Percentiles rank a stretch among this genome's conserved stretches.
Evolutionary conservation across 179 eudicot species (phyloP).

Genomic region (Beta macrorhiza): DNA sequence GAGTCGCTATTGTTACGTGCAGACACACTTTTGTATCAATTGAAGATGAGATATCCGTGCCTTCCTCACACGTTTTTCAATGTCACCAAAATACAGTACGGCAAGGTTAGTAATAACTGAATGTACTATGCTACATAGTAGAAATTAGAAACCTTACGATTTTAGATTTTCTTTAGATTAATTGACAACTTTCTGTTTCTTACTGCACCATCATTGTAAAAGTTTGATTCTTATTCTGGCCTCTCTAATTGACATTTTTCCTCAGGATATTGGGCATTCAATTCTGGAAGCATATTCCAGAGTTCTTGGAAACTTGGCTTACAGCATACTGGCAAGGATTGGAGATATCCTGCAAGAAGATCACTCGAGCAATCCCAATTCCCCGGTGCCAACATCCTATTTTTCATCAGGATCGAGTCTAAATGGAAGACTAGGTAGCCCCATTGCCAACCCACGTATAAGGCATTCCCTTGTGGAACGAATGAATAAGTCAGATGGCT

Average conservation of each 20-base stretch:
- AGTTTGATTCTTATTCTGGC: background rate
- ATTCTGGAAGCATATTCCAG: constrained; percentile 94
- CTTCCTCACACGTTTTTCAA: constrained; percentile 89
- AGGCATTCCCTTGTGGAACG: constrained; percentile 52
- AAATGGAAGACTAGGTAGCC: constrained; percentile 41
- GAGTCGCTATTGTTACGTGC: constrained; percentile 46
- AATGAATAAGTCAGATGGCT: constrained; percentile 61
- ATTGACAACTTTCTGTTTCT: background rate
- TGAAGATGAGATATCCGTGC: constrained; percentile 65
- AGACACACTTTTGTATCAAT: constrained; percentile 54
- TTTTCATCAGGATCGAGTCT: constrained; percentile 46
- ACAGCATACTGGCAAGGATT: constrained; percentile 63
- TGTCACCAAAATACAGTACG: constrained; percentile 68
- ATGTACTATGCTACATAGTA: background rate
- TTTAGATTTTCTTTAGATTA: background rate
- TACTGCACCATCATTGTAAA: no score
- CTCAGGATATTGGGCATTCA: constrained; percentile 77
- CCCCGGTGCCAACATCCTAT: constrained; percentile 50
- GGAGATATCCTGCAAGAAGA: constrained; percentile 80
- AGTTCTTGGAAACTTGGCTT: constrained; percentile 72
- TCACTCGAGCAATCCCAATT: constrained; percentile 63
- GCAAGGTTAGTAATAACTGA: constrained; percentile 57
- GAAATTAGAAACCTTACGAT: background rate
- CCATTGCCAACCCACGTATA: constrained; percentile 33
- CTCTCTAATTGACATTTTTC: background rate